These are phyloP conservation scores for Myxozyma lipomycoides DNA, from an alignment of 805 yeast species.

Conservation along the genomic window DNA sequence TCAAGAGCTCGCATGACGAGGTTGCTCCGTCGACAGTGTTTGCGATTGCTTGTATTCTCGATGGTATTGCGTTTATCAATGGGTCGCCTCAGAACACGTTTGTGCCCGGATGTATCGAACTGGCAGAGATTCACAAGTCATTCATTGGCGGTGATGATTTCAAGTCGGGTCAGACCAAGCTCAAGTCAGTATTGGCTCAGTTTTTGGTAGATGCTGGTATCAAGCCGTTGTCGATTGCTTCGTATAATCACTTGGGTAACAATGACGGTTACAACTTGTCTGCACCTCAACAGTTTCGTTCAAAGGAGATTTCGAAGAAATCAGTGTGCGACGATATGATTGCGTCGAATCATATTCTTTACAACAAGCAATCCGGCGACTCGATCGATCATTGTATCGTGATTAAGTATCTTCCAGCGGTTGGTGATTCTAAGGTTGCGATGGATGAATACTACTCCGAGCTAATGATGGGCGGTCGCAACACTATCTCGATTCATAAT, in stretches of 20 bases:
- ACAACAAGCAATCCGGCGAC: constrained; percentile 73
- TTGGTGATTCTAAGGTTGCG: constrained; percentile 94
- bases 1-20: constrained; percentile 76
- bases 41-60: constrained; percentile 89
- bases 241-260: constrained; percentile 94
- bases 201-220: constrained; percentile 96
- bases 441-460: constrained; percentile 98
- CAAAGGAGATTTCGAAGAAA: constrained; percentile 90
- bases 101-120: constrained; percentile 89
- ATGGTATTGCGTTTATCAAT: constrained; percentile 83
- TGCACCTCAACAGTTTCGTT: constrained; percentile 88
- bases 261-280: constrained; percentile 91
- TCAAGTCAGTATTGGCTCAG: constrained; percentile 95
- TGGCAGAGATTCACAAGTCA: constrained; percentile 70
- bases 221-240: constrained; percentile 89
- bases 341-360: constrained; percentile 77
- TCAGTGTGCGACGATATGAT: constrained; percentile 93
- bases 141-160: constrained; percentile 97
- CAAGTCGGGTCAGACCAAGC: constrained; percentile 93
- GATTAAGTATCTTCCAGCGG: constrained; percentile 89
- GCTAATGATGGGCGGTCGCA: constrained; percentile 96
- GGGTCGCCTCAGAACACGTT: constrained; percentile 98
- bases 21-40: constrained; percentile 90
- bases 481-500: constrained; percentile 87
- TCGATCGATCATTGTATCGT: constrained; percentile 91